phyloP scores from a whole-genome alignment of 2,329 filamentous ascomycete genomes.

The Fusarium verticillioides region DNA sequence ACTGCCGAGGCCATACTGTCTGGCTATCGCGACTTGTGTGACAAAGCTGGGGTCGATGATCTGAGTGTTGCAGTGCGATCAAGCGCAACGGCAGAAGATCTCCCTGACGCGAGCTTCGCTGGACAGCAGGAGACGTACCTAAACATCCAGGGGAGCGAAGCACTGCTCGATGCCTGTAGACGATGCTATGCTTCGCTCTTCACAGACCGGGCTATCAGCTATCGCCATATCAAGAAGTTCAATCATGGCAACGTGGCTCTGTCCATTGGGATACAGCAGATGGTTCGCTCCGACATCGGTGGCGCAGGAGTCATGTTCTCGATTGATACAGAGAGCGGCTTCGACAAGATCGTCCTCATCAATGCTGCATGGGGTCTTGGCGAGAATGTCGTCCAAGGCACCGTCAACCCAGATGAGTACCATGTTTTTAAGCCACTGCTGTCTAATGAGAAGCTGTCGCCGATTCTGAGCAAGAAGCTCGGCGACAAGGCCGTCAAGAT shows the following conservation, averaged over 20 bases:
- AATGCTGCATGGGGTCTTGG: constrained; percentile 52
- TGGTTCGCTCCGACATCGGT: constrained; percentile 49
- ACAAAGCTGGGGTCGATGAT: constrained; percentile 29
- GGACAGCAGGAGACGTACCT: constrained; percentile 53
- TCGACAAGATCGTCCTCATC: constrained; percentile 53
- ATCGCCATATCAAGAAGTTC: constrained; percentile 45
- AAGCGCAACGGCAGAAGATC: constrained; percentile 53
- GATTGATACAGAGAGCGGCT: constrained; percentile 53
- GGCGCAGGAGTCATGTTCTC: constrained; percentile 55
- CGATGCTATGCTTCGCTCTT: constrained; percentile 54
- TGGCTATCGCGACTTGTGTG: constrained; percentile 46
- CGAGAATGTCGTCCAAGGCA: constrained; percentile 53
- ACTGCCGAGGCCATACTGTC: constrained; percentile 44
- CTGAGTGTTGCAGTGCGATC: constrained; percentile 52
- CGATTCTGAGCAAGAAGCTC: constrained; percentile 50
- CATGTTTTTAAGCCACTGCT: constrained; percentile 53
- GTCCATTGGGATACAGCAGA: constrained; percentile 46
- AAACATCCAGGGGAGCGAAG: constrained; percentile 48
- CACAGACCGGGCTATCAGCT: constrained; percentile 52
- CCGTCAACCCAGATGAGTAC: constrained; percentile 53
- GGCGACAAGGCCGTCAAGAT: constrained; percentile 51
- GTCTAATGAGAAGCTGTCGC: constrained; percentile 35
- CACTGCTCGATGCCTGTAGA: constrained; percentile 49
- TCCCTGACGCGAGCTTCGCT: constrained; percentile 53
- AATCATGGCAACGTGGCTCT: constrained; percentile 44